Evolutionary conservation across 2,329 filamentous ascomycete species (phyloP), one percentile per base, ranked within the genome.

Genomic region (Paraconiothyrium sp.): DNA sequence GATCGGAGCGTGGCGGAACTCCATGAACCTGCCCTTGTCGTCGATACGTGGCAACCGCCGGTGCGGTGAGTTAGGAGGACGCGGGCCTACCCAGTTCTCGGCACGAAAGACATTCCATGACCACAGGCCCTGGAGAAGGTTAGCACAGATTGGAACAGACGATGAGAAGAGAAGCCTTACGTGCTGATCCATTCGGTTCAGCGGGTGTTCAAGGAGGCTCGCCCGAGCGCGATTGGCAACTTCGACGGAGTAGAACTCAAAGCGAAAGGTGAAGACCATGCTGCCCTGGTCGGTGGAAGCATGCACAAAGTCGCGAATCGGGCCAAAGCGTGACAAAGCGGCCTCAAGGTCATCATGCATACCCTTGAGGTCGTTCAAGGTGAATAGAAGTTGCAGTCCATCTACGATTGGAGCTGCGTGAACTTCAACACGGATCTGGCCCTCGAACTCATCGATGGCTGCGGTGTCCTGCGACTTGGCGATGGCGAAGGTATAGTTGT

Each of bases 221-320:
- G 71, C 64, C n/a, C 73, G 62, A 30, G 67, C 68, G 27, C 74
- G 74, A 41, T 67, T 67, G 22, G 72, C 68, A 16, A 67, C 72
- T 41, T 75, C 69, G 52, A 73, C 59, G 0, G 72, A 75, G 37
- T 69, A 62, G 52, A 73, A 76, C 66, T 78, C 76, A 37, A 78
- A 59, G 39, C 75, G 76, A 61, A 70, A 76, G 27, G 63, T 48
- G 13, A 72, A 60, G 1, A 59, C 52, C 63, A 70, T 66, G 32
- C 61, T 67, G 30, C 39, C 35, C 5, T 68, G 58, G 4, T 68
- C 44, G 1, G 68, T 70, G 13, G 64, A 65, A 44, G 66, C 59
- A 37, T 73, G 72, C 9, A 69, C 49, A 39, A 64, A 65, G 47
- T 60, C 63, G 57, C 69, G 68, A 16, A 72, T 58, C 0, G 43